phyloP scores from a whole-genome alignment of 2,329 filamentous ascomycete genomes.

The Fusarium sp. region DNA sequence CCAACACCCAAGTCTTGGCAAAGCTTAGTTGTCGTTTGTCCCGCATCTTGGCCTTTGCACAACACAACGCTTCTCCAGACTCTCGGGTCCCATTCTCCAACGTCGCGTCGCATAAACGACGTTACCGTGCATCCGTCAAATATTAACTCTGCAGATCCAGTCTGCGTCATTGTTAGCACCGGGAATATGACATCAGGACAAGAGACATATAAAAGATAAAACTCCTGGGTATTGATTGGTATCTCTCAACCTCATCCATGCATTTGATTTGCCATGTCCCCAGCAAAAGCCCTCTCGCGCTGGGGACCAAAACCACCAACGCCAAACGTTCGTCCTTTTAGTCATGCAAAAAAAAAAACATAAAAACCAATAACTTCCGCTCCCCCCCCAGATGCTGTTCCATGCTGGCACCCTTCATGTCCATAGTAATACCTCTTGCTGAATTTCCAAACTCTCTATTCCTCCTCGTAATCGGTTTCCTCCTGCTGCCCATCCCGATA shows the following conservation, averaged over 20 bases:
- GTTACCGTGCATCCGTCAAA: background rate
- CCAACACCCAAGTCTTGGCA: constrained; percentile 41
- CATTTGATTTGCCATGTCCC: constrained; percentile 6
- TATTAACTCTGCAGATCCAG: background rate
- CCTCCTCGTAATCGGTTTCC: constrained; percentile 40
- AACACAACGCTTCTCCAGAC: constrained; percentile 27
- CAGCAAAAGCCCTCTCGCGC: constrained; percentile 14
- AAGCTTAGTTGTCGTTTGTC: constrained; percentile 43
- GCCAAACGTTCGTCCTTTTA: constrained; percentile 21
- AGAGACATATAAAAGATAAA: constrained; percentile 1
- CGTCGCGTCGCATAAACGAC: constrained; percentile 5
- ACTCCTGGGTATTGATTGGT: constrained; percentile 42
- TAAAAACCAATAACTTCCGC: constrained; percentile 10
- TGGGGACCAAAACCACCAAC: constrained; percentile 26
- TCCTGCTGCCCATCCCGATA: constrained; percentile 54
- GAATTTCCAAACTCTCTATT: constrained; percentile 11
- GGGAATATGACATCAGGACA: background rate
- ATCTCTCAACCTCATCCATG: constrained; percentile 34
- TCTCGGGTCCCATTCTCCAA: constrained; percentile 22
- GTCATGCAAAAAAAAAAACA: constrained; percentile 27
- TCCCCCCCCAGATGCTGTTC: background rate
- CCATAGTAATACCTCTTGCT: background rate
- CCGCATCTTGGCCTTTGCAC: constrained; percentile 28
- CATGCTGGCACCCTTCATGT: background rate
- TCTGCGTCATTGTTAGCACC: background rate